Percentiles rank a stretch among this genome's conserved stretches.
Conservation (phyloP, 2,329 filamentous ascomycete species). For the Juglanconis sp. region DNA sequence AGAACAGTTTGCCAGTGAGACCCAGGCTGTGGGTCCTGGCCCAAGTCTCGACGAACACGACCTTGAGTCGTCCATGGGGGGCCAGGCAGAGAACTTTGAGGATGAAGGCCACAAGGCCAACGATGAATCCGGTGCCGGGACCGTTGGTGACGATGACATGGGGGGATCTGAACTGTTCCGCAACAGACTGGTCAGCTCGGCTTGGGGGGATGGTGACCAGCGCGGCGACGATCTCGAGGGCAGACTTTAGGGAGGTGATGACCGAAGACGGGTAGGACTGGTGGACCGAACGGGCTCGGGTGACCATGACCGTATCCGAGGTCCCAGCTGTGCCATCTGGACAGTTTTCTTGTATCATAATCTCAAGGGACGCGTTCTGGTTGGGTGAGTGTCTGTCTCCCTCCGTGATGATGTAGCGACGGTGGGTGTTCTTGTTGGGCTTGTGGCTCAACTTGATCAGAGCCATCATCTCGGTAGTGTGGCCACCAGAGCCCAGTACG, state of each 20-base stretch:
- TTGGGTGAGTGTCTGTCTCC: constrained; percentile 71
- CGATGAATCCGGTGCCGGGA: constrained; percentile 80
- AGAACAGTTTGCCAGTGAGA: constrained; percentile 75
- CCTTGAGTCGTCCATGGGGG: constrained; percentile 58
- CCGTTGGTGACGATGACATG: constrained; percentile 83
- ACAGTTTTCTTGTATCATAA: constrained; percentile 33
- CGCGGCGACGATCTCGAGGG: constrained; percentile 59
- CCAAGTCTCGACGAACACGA: constrained; percentile 90
- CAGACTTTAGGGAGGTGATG: constrained; percentile 61
- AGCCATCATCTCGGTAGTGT: constrained; percentile 91
- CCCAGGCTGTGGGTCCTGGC: constrained; percentile 80
- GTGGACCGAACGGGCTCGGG: constrained; percentile 76
- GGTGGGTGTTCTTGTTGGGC: constrained; percentile 52
- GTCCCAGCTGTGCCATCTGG: constrained; percentile 39
- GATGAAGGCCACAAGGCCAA: constrained; percentile 51
- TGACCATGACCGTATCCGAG: constrained; percentile 66
- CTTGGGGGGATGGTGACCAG: constrained; percentile 36
- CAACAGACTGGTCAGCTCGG: constrained; percentile 14
- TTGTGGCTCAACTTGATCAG: constrained; percentile 65
- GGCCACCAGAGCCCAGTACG: constrained; percentile 87
- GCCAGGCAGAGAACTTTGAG: constrained; percentile 45
- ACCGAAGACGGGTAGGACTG: constrained; percentile 75
- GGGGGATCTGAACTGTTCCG: constrained; percentile 47
- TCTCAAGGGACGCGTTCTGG: constrained; percentile 64
- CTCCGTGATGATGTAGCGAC: constrained; percentile 78